Conservation (phyloP, 2,329 filamentous ascomycete genomes). For the Calonectria hawksworthii region DNA sequence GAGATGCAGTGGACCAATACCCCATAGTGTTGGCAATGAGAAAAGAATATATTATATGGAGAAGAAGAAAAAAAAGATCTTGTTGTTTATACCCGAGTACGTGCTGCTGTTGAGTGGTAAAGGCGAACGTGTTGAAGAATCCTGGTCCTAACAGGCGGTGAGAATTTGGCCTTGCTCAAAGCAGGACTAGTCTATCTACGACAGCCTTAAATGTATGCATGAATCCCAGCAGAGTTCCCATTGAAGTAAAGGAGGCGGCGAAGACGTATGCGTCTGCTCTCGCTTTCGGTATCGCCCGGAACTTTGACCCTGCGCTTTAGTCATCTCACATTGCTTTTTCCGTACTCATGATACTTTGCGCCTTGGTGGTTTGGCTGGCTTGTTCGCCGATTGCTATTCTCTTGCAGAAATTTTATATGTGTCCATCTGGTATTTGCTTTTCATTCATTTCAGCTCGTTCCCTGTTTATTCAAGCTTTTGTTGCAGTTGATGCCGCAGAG, state of each 20-base stretch:
- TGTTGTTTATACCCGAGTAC: not conserved
- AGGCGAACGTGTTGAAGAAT: not conserved
- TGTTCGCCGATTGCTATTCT: not conserved
- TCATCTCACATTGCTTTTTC: not conserved
- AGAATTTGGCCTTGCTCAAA: not conserved
- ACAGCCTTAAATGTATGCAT: not conserved
- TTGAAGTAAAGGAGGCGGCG: not conserved
- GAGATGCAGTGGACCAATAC: not conserved
- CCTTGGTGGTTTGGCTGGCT: not conserved
- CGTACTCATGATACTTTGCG: not conserved
- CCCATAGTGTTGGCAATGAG: slow-evolving; percentile 6
- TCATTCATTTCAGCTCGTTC: not conserved
- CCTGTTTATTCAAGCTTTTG: not conserved
- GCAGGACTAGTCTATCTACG: not conserved
- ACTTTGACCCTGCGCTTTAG: not conserved
- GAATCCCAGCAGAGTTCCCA: not conserved
- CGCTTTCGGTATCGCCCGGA: not conserved
- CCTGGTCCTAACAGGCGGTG: not conserved
- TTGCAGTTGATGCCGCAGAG: not conserved
- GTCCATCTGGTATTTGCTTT: not conserved
- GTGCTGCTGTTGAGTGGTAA: not conserved
- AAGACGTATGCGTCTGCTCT: not conserved
- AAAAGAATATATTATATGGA: not conserved
- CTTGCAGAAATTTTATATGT: not conserved
- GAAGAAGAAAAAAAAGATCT: not conserved